Evolutionary conservation across 1,139 yeast species (phyloP), one percentile per base, ranked within the genome.

Genomic region (Diutina ranongensis): DNA sequence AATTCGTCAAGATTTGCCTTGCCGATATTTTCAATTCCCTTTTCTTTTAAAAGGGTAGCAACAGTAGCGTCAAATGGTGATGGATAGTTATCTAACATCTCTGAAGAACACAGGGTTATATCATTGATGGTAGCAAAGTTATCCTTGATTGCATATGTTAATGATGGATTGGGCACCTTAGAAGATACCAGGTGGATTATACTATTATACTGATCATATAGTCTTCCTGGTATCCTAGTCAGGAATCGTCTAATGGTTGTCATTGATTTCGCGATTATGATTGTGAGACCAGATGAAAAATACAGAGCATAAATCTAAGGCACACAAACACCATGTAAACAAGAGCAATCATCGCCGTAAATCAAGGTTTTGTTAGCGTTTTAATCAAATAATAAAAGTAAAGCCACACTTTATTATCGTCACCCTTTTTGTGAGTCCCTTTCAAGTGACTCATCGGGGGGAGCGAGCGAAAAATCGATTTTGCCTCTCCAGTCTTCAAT

Each of bases 1-100:
- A 92, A 94, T 63, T 94, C 97, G 63, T 94, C 99, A 75, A 94
- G 68, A 55, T 92, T 92, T n/a, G 94, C 74, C 61, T 89, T 92
- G 0, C 95, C 97, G 0, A 80, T 63, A n/a, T 80, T 58, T 1
- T 61, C 54, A 21, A 73, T 71, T 0, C 88, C 86, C 2, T 71
- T 67, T 0, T 60, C 54, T 15, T 68, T 59, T n/a, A 92, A 61
- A 8, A 80, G 64, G 1, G 60, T 53, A 0, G 78, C 76, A 2
- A 82, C 84, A 0, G 97, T 86, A 4, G 97, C 86, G 51, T 83
- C 79, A 57, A 75, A 88, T 0, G 97, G 97, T 33, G 95, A 80
- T 9, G 56, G 57, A 57, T 83, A 92, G 36, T 66, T 67, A 4
- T 57, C 50, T 4, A 88, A 67, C 44, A 82, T 75, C 44, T 63